phyloP scores from a whole-genome alignment of 73 alveolate species.

The Paramecium tetraurelia region DNA sequence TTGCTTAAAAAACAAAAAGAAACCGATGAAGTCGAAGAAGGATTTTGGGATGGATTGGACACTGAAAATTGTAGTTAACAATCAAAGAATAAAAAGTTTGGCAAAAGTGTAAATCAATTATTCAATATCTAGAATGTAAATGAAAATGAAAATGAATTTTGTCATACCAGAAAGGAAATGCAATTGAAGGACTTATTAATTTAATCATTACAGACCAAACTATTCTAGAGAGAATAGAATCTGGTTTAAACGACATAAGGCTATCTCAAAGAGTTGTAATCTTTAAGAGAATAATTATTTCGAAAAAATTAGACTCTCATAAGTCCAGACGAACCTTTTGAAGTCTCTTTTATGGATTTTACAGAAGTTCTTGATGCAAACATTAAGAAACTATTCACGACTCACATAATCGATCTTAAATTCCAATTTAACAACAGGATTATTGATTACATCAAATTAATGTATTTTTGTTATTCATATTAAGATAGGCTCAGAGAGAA shows the following conservation, averaged over 20 bases:
- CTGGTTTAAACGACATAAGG: not conserved
- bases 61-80: not conserved
- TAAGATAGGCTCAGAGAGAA: not conserved
- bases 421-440: conserved; percentile 47
- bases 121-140: not conserved
- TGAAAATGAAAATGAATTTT: conserved; percentile 32
- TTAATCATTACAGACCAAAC: not conserved
- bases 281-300: conserved; percentile 30
- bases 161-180: conserved; percentile 25
- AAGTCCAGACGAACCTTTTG: conserved; percentile 11
- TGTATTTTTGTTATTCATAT: not conserved
- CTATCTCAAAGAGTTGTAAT: not conserved
- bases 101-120: not conserved
- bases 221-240: not conserved
- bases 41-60: conserved; percentile 46
- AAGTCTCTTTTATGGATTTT: conserved; percentile 48
- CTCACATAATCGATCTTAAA: conserved; percentile 30
- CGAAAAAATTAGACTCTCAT: not conserved
- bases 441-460: conserved; percentile 21
- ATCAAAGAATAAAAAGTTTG: not conserved
- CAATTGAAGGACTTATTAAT: not conserved
- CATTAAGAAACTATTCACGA: not conserved
- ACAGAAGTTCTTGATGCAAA: conserved; percentile 39
- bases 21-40: conserved; percentile 36
- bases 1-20: not conserved